Evolutionary conservation across 441 rosid species (phyloP).

Genomic region (Capsella rubella): DNA sequence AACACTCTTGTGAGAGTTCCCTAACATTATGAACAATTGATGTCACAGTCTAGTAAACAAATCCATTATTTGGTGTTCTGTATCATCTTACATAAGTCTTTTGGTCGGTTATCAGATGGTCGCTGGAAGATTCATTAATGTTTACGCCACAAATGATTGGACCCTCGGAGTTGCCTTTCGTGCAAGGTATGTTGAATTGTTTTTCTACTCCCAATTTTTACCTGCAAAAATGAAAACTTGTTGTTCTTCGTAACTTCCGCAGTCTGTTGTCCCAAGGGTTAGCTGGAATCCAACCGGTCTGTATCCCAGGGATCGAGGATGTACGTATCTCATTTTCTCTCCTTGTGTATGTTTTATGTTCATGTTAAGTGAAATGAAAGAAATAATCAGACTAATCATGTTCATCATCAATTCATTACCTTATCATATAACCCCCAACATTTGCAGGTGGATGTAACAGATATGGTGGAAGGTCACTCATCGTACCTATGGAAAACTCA

Average conservation of each 20-base stretch:
- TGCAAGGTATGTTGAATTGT: slow-evolving; percentile 56
- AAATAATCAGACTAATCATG: not conserved
- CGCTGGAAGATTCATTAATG: slow-evolving; percentile 92
- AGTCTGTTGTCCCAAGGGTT: slow-evolving; percentile 70
- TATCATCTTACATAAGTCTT: slow-evolving; percentile 10
- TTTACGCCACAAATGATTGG: slow-evolving; percentile 87
- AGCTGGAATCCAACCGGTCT: slow-evolving; percentile 89
- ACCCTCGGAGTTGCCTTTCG: slow-evolving; percentile 91
- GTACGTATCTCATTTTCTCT: slow-evolving; percentile 46
- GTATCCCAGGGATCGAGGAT: slow-evolving; percentile 71
- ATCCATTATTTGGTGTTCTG: not conserved
- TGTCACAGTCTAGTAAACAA: slow-evolving; percentile 5
- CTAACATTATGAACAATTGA: slow-evolving; percentile 3
- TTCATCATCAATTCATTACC: not conserved
- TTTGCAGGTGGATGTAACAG: slow-evolving; percentile 66
- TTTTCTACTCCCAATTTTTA: not conserved
- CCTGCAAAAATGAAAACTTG: not conserved
- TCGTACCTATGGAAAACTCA: slow-evolving; percentile 70
- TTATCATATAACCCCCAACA: not conserved
- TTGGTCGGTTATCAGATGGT: slow-evolving; percentile 66
- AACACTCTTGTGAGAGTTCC: slow-evolving; percentile 1
- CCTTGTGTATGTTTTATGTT: not conserved
- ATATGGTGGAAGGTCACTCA: slow-evolving; percentile 69
- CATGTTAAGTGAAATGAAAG: not conserved
- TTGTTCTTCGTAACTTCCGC: not conserved